These are phyloP conservation scores for Phaeosphaeriaceae sp. DNA, from an alignment of 2,329 filamentous ascomycete genomes.

Conservation along the genomic window DNA sequence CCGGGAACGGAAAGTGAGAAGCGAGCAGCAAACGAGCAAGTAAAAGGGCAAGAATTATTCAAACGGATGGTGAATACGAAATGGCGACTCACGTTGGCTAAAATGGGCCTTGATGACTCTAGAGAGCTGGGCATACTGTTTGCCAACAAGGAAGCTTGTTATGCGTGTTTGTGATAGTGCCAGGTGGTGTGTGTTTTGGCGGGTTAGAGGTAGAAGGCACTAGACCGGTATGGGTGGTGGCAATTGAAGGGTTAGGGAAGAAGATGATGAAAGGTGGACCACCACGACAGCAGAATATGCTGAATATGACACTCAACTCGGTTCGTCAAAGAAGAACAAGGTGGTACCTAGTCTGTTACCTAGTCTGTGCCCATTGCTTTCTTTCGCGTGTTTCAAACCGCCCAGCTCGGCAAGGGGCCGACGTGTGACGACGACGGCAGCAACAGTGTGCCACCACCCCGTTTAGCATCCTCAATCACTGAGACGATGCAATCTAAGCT, in stretches of 20 bases:
- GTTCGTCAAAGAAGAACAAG: neutral
- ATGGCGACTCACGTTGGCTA: slow-evolving; percentile 47
- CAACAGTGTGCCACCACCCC: too few relatives aligned
- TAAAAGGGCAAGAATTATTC: slow-evolving; percentile 28
- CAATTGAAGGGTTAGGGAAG: neutral
- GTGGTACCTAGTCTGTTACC: too few relatives aligned
- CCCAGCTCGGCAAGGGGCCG: slow-evolving; percentile 33
- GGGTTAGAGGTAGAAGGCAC: slow-evolving; percentile 6
- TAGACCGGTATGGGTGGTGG: slow-evolving; percentile 1
- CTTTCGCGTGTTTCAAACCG: slow-evolving; percentile 30
- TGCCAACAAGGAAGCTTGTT: too few relatives aligned
- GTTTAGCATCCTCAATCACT: neutral
- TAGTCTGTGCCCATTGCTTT: slow-evolving; percentile 23
- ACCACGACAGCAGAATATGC: neutral
- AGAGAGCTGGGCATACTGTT: slow-evolving; percentile 50
- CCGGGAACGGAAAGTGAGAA: slow-evolving; percentile 2
- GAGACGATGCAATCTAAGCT: slow-evolving; percentile 23
- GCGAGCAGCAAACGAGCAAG: slow-evolving; percentile 6
- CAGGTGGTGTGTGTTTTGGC: slow-evolving; percentile 4
- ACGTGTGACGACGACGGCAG: slow-evolving; percentile 16
- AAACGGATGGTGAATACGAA: slow-evolving; percentile 37
- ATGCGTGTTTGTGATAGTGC: slow-evolving; percentile 19
- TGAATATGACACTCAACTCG: neutral
- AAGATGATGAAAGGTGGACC: neutral
- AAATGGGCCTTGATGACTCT: slow-evolving; percentile 50